These are phyloP conservation scores for Helotiales sp. DNA, from an alignment of 2,329 filamentous ascomycete genomes.

Conservation along the genomic window DNA sequence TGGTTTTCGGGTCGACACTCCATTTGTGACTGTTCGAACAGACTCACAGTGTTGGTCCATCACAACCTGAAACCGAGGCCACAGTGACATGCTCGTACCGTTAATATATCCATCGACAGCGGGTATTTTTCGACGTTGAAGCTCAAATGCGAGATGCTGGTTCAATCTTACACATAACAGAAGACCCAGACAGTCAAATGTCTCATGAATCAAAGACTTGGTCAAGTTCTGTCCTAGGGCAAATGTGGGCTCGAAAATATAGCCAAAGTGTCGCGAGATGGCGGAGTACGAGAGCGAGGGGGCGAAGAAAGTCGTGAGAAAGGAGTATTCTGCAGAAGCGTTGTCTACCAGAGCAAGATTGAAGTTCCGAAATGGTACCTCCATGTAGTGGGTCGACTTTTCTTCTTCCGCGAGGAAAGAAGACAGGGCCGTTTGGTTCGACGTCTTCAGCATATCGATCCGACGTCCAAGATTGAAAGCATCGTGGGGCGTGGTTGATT, in stretches of 20 bases:
- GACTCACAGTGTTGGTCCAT: constrained; percentile 95
- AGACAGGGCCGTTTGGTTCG: constrained; percentile 76
- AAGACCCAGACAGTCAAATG: constrained; percentile 83
- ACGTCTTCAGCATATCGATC: constrained; percentile 78
- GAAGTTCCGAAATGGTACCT: constrained; percentile 91
- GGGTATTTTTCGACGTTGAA: constrained; percentile 89
- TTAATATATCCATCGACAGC: constrained; percentile 92
- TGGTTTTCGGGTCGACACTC: constrained; percentile 50
- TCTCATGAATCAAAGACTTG: constrained; percentile 74
- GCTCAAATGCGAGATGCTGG: constrained; percentile 90
- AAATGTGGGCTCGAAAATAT: constrained; percentile 90
- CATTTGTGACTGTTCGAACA: constrained; percentile 66
- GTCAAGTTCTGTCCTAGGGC: constrained; percentile 79
- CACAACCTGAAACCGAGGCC: constrained; percentile 92
- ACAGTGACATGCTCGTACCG: constrained; percentile 91
- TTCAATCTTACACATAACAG: constrained; percentile 92
- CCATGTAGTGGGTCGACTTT: constrained; percentile 81
- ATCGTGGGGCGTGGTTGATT: constrained; percentile 70
- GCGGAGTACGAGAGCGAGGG: constrained; percentile 75
- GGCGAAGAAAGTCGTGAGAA: constrained; percentile 88
- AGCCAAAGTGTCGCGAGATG: constrained; percentile 81
- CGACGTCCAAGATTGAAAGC: constrained; percentile 88
- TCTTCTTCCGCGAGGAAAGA: constrained; percentile 93
- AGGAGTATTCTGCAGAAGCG: constrained; percentile 91
- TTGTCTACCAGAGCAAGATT: constrained; percentile 95